Evolutionary conservation across 805 yeast genomes (phyloP), one percentile per base, ranked within the genome.

Genomic region (Ogataea glucozyma): DNA sequence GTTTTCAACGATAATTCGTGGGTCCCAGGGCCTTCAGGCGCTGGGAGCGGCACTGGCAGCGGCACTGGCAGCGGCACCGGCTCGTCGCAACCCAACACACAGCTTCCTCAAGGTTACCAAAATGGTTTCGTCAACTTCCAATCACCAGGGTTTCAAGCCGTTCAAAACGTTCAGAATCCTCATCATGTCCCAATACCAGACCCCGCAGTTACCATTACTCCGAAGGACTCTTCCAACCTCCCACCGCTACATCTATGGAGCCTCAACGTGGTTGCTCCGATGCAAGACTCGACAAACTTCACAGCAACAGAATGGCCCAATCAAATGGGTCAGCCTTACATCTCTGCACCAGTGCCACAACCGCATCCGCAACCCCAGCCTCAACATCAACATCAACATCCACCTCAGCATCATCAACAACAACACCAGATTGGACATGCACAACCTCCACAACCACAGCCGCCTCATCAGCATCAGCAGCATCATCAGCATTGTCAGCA

Each of bases 81-180:
- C n/a, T n/a, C n/a, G n/a, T n/a, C n/a, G n/a, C 24, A 22, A 10
- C 10, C 24, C 31, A 27, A n/a, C 11, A n/a, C 31, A 14, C 31
- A 7, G 12, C 19, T 9, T 16, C 17, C 32, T 16, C 32, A 30
- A 30, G 21, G 21, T n/a, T n/a, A n/a, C n/a, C n/a, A n/a, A n/a
- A n/a, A n/a, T n/a, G n/a, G n/a, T 16, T n/a, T 30, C 21, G n/a
- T 21, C n/a, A 30, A 16, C 32, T 30, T 30, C 21, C 36, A 21
- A 9, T n/a, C 4, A 3, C 36, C 21, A 6, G 22, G 11, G 19
- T 32, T n/a, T 13, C 27, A 21, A 30, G 9, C n/a, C 13, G 9
- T 16, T 4, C 32, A 16, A 5, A n/a, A n/a, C n/a, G n/a, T n/a
- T n/a, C 18, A 8, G 11, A 13, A 18, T 5, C 16, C 13, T 10